Evolutionary conservation across 805 yeast species (phyloP), one percentile per base, ranked within the genome.

Genomic region (Helenozyma rhizophorensis): DNA sequence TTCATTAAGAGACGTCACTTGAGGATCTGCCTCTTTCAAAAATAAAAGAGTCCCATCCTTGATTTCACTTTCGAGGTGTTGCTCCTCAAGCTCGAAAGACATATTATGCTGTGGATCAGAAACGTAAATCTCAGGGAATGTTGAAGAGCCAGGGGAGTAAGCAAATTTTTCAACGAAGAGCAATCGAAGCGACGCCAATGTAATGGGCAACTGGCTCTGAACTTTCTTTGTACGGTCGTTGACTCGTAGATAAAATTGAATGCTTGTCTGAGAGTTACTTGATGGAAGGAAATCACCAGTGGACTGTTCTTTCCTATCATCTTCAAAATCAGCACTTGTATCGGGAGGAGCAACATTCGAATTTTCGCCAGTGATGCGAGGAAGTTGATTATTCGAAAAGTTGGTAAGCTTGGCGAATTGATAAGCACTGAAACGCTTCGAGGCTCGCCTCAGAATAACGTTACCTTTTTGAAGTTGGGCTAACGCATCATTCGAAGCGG

Each of bases 391-490:
- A 13, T 35, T 33, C n/a, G 54, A 34, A 19, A 49, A 45, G 39
- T 72, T 76, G 0, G 85, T 66, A 9, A 84, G 67, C 48, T 83
- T 84, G 1, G 94, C 86, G 58, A 81, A 80, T 51, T 90, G 97
- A 40, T 89, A 90, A 0, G 97, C 96, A 4, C 96, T 87, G 53
- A 83, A 90, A 34, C 98, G 68, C 47, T 90, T 82, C 0, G 97
- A 89, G 0, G 97, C 99, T 40, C 96, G 74, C 45, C 99, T 73
- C 63, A 83, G 94, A 21, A 93, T 64, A 3, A 85, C 82, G 29
- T 84, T 85, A 3, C 89, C 86, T 28, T 80, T 78, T 50, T 90
- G 96, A 8, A 90, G 65, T 45, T 84, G 85, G 0, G 78, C 68
- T 18, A 89, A 65, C 0, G 96, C 87, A 46, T 82, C 87, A 23